phyloP scores from a whole-genome alignment of 2,329 filamentous ascomycete species.

The Pseudopithomyces maydicus region DNA sequence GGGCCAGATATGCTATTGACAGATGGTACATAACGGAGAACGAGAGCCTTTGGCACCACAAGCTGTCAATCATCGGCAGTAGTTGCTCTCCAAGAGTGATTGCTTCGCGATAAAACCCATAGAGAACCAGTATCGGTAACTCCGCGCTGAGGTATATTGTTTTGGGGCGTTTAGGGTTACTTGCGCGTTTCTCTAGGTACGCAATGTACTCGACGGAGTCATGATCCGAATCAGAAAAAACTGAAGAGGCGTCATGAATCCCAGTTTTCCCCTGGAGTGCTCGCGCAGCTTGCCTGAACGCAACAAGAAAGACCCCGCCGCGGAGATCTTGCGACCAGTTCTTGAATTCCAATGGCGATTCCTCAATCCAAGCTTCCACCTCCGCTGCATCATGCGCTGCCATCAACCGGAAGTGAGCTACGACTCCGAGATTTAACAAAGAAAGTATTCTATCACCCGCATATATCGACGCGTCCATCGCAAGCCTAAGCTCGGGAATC shows the following conservation, averaged over 20 bases:
- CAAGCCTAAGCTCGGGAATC: constrained; percentile 58
- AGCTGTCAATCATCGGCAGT: constrained; percentile 46
- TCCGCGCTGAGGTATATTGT: constrained; percentile 68
- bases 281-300: constrained; percentile 68
- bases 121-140: constrained; percentile 49
- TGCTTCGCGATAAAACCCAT: constrained; percentile 50
- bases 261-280: constrained; percentile 77
- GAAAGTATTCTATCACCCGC: constrained; percentile 74
- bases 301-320: constrained; percentile 72
- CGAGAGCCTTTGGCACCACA: constrained; percentile 51
- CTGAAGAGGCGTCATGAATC: constrained; percentile 54
- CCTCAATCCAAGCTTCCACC: constrained; percentile 72
- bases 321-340: constrained; percentile 74
- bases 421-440: constrained; percentile 72
- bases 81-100: constrained; percentile 49
- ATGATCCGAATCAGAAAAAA: constrained; percentile 74
- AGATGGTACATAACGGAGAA: constrained; percentile 52
- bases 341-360: constrained; percentile 73
- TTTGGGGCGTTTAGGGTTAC: constrained; percentile 67
- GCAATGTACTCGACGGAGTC: constrained; percentile 61
- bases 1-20: constrained; percentile 47
- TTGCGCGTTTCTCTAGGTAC: constrained; percentile 52
- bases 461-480: constrained; percentile 68
- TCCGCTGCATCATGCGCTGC: constrained; percentile 71
- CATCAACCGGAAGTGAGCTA: constrained; percentile 70